A percentile compares a stretch with the other conserved stretches of the same genome.
These are phyloP conservation scores for Talaromyces borbonicus DNA, from an alignment of 495 filamentous ascomycete genomes.

Conservation along the genomic window DNA sequence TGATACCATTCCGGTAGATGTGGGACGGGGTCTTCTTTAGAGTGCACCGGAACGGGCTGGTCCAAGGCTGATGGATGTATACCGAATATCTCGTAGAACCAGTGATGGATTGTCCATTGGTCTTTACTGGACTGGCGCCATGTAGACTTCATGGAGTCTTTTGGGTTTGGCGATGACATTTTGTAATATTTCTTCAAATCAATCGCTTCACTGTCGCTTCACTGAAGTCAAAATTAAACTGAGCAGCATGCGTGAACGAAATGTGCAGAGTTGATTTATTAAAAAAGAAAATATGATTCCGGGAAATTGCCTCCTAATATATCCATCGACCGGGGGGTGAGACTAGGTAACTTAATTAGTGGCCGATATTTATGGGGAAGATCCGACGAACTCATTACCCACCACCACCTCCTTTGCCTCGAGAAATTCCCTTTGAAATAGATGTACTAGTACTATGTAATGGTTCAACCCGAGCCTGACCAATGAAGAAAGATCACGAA, in stretches of 20 bases:
- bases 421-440: too few species aligned
- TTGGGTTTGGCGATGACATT: slow-evolving; percentile 10
- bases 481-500: too few species aligned
- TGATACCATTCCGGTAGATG: slow-evolving; percentile 22
- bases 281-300: not conserved
- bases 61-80: slow-evolving; percentile 22
- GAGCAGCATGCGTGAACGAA: not conserved
- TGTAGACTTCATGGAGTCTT: slow-evolving; percentile 29
- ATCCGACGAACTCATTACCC: too few species aligned
- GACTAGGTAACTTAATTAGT: too few species aligned
- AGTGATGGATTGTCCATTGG: slow-evolving; percentile 23
- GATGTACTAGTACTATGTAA: too few species aligned
- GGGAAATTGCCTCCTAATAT: not conserved
- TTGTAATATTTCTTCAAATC: not conserved
- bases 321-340: not conserved
- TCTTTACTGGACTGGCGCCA: slow-evolving; percentile 20
- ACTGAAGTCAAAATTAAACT: too few species aligned
- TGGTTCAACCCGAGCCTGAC: too few species aligned
- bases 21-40: slow-evolving; percentile 19
- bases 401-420: too few species aligned
- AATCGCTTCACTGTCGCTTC: too few species aligned
- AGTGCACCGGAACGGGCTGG: slow-evolving; percentile 15
- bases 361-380: too few species aligned
- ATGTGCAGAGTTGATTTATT: not conserved
- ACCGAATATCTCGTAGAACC: slow-evolving; percentile 23